These are phyloP conservation scores for Parathielavia hyrcaniae DNA, from an alignment of 495 filamentous ascomycete species.

Conservation along the genomic window DNA sequence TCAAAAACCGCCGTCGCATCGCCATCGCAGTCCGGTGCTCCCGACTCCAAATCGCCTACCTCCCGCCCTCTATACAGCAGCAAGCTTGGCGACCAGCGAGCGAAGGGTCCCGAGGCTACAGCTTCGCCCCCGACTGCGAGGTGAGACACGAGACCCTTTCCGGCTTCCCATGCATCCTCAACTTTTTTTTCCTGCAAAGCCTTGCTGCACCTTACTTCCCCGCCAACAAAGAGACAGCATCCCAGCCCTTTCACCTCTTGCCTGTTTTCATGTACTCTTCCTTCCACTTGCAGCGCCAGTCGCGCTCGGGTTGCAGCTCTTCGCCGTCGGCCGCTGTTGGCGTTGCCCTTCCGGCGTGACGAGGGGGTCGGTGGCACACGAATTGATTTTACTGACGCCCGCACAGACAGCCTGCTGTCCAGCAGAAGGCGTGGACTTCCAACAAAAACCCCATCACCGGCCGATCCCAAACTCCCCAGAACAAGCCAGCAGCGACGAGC, in stretches of 20 bases:
- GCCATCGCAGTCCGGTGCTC: constrained; percentile 21
- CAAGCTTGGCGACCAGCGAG: constrained; percentile 32
- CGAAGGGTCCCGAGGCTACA: constrained; percentile 22
- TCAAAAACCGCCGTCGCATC: constrained; percentile 26
- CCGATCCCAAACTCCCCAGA: constrained; percentile 29
- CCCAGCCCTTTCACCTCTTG: neutral
- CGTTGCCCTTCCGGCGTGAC: constrained; percentile 3
- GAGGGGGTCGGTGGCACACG: neutral
- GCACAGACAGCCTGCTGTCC: constrained; percentile 37
- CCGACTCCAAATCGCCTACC: constrained; percentile 30
- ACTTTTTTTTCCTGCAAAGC: constrained; percentile 17
- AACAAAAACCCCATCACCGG: constrained; percentile 38
- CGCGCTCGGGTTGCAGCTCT: neutral
- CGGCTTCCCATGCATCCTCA: constrained; percentile 18
- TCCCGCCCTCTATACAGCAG: constrained; percentile 32
- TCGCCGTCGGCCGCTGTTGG: constrained; percentile 1
- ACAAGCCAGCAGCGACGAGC: constrained; percentile 27
- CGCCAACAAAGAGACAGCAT: constrained; percentile 24
- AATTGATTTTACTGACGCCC: constrained; percentile 21
- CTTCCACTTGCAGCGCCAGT: neutral
- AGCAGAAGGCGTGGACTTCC: constrained; percentile 38
- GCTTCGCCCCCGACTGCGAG: constrained; percentile 28
- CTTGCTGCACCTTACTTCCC: constrained; percentile 13
- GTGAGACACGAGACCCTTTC: constrained; percentile 33
- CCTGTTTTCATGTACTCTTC: constrained; percentile 8